Percentiles rank a stretch among this genome's conserved stretches.
Conservation (phyloP, 2,329 filamentous ascomycete genomes). For the Phoma sp. region DNA sequence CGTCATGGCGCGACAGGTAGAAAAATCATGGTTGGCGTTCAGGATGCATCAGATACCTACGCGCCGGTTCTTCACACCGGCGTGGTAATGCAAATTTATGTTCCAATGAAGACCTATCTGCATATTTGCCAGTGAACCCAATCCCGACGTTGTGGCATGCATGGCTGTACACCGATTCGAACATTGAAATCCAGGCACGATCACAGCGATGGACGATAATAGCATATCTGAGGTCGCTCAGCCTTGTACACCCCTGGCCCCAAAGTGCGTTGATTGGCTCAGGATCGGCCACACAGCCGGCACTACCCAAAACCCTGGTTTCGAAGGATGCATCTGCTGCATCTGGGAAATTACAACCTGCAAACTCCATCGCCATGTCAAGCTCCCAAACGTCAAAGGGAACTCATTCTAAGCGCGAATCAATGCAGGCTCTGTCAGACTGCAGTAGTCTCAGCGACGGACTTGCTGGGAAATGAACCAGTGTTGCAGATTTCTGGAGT, state of each 20-base stretch:
- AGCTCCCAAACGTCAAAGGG: neutral
- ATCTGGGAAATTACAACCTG: conserved; percentile 11
- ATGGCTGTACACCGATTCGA: neutral
- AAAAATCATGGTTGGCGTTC: conserved; percentile 42
- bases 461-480: neutral
- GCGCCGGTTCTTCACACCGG: conserved; percentile 25
- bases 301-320: neutral
- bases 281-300: neutral
- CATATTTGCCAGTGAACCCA: neutral
- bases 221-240: conserved; percentile 1
- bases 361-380: neutral
- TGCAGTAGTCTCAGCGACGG: neutral
- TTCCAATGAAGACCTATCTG: conserved; percentile 8
- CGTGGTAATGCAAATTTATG: conserved; percentile 31
- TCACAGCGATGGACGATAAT: neutral
- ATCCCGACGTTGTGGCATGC: neutral
- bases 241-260: conserved; percentile 1
- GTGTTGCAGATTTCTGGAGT: neutral
- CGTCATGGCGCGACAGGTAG: conserved; percentile 19
- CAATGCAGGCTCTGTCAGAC: neutral
- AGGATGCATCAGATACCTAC: conserved; percentile 43
- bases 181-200: neutral
- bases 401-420: neutral
- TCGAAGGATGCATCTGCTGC: conserved; percentile 7
- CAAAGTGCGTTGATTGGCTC: neutral